phyloP scores from a whole-genome alignment of 805 yeast species.

The Candida ponderosae region DNA sequence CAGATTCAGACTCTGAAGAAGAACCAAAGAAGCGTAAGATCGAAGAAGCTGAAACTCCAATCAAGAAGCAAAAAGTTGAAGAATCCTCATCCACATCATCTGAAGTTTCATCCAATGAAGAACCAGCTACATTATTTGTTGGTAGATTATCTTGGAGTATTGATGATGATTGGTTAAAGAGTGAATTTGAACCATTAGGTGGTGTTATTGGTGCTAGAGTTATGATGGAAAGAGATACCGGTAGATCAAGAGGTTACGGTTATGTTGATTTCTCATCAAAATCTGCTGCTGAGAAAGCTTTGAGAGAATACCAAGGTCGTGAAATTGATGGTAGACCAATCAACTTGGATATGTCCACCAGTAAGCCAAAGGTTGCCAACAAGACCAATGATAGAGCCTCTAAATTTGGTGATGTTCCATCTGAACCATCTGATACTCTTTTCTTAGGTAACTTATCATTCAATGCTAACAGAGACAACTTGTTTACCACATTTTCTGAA shows the following conservation, averaged over 20 bases:
- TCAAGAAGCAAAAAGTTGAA: constrained; percentile 44
- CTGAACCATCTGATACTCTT: constrained; percentile 91
- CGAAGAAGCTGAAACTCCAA: constrained; percentile 27
- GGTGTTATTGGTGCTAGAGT: constrained; percentile 89
- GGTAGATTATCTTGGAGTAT: constrained; percentile 97
- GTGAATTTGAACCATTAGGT: constrained; percentile 76
- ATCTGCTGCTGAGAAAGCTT: constrained; percentile 78
- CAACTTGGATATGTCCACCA: constrained; percentile 85
- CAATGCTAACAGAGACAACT: constrained; percentile 73
- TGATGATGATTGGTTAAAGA: constrained; percentile 88
- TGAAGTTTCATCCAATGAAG: constrained; percentile 40
- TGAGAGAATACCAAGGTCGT: constrained; percentile 77
- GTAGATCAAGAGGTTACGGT: constrained; percentile 94
- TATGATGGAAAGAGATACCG: constrained; percentile 85
- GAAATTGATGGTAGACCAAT: constrained; percentile 97
- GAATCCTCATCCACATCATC: constrained; percentile 82
- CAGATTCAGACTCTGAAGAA: constrained; percentile 18
- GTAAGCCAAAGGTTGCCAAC: constrained; percentile 60
- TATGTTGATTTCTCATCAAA: constrained; percentile 87
- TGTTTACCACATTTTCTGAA: constrained; percentile 66
- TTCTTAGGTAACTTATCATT: constrained; percentile 95
- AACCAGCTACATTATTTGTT: constrained; percentile 86
- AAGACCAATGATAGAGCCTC: constrained; percentile 72
- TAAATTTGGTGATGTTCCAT: constrained; percentile 83
- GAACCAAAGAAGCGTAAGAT: constrained; percentile 24